Evolutionary conservation across 2,329 filamentous ascomycete genomes (phyloP), one percentile per base, ranked within the genome.

Genomic region (Talaromyces pinophilus): DNA sequence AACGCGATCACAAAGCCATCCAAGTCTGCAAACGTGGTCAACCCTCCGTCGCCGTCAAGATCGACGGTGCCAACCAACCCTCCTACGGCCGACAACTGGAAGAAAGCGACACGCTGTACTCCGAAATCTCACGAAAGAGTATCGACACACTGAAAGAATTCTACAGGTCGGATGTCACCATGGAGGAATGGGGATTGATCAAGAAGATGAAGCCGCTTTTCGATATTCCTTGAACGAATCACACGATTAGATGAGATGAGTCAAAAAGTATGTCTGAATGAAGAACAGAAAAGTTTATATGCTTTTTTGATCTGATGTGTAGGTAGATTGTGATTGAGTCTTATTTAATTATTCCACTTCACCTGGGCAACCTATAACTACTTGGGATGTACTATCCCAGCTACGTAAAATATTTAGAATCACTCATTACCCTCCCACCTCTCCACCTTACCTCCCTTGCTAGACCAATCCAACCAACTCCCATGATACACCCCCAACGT

Each of bases 101-200:
- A 79, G 94, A 99, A 79, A 87, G 88, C 70, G 95, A 99, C 78
- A 85, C 82, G 1, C 85, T 99, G 15, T 98, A 97, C 86, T 94
- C 90, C 70, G 84, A 91, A 67, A 92, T 99, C 73, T 95, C 91
- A 52, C 87, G 95, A 71, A 85, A 88, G 72, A 95, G 91, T 75
- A 99, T 99, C 78, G 92, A 99, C 81, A 93, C 90, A 8, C 87
- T 99, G 70, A 99, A 99, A 86, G 92, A 97, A 76, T 97, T 92
- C 78, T 99, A 97, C 83, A 86, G 93, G 65, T 83, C 88, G 66
- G 93, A 97, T 68, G 92, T 97, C 50, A 86, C 86, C 59, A 94
- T 91, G 81, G 95, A 98, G 11, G 95, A 99, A 82, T 99, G 95
- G 95, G 85, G 87, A 75, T 84, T 99, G 70, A 92, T 99, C 76